Base-by-base conservation (phyloP, 208 protist genomes). In the Trypanosoma theileri region DNA sequence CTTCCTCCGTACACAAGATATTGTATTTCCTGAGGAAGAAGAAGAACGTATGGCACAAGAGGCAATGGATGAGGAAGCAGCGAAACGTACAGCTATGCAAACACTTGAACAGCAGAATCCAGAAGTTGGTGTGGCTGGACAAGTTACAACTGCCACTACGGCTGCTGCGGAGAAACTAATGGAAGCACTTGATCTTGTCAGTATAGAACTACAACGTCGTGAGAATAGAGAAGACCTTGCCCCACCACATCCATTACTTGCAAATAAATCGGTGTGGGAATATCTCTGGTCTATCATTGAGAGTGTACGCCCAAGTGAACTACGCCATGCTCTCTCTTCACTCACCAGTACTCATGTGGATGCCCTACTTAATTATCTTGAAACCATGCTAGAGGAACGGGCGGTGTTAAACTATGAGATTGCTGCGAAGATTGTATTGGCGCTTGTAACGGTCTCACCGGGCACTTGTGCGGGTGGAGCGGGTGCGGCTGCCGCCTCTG, bases 1-100 rank as follows among this genome's bases (percentile, higher is more conserved):
- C 50, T 82, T 93, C 59, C 69, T 94, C 16, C 89, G 93, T 72
- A 95, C 91, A 45, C 80, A 94, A 41, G 91, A 93, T 63, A 94
- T 96, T 62, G 74, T 96, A 21, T 97, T 96, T 64, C 93, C 91
- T 1, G 67, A 84, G 28, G 93, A 97, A 76, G 93, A 97, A 77
- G 85, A 93, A 46, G 90, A 94, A 75, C 66, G 75, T 22, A 73
- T 91, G 73, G 89, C 85, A 50, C 88, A 94, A 77, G 83, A 89
- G 65, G 91, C 89, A 40, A 91, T 95, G 83, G 93, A 97, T 59
- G 85, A 94, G 72, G 90, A 97, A 64, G 69, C 73, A 11, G 86
- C 87, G 21, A 81, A 79, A 52, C 78, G 80, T 0, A 77, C 79
- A 2, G 86, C 86, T 6, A 73, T 88, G 77, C 84, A 92, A 68